A percentile compares a stretch with the other conserved stretches of the same genome.
These are phyloP conservation scores for Hanseniaspora nectarophila DNA, from an alignment of 805 yeast species.

Conservation along the genomic window DNA sequence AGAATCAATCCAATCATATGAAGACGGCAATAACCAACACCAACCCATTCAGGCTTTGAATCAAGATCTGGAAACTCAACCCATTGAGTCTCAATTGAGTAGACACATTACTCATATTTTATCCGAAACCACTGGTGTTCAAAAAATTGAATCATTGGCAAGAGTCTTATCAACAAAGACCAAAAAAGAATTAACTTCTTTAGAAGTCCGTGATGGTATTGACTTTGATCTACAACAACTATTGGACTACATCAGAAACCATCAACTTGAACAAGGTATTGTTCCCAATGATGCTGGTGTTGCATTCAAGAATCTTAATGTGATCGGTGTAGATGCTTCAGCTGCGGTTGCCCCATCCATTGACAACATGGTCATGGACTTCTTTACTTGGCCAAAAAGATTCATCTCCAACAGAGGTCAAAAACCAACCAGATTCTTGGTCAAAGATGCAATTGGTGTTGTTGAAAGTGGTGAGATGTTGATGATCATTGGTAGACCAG, in stretches of 20 bases:
- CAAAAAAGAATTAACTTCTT: constrained; percentile 33
- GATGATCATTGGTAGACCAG: constrained; percentile 46
- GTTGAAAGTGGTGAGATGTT: constrained; percentile 42
- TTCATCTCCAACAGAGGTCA: constrained; percentile 26
- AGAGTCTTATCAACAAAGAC: constrained; percentile 41
- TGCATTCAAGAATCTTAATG: constrained; percentile 35
- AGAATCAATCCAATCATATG: constrained; percentile 15
- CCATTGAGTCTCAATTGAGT: constrained; percentile 23
- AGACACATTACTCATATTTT: constrained; percentile 26
- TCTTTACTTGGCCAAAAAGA: constrained; percentile 25
- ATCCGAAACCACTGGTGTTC: constrained; percentile 29
- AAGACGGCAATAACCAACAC: background rate
- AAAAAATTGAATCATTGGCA: constrained; percentile 38
- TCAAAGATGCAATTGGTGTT: constrained; percentile 34
- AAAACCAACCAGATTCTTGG: constrained; percentile 30
- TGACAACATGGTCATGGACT: constrained; percentile 33
- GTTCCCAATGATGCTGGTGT: constrained; percentile 42
- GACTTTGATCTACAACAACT: constrained; percentile 38
- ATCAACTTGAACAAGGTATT: constrained; percentile 35
- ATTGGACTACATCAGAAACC: constrained; percentile 31
- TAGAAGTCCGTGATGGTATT: constrained; percentile 34
- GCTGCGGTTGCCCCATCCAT: constrained; percentile 41
- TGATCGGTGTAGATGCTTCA: constrained; percentile 41
- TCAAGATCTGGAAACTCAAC: constrained; percentile 20
- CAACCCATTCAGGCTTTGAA: constrained; percentile 7